These are phyloP conservation scores for Pezicula carpinea DNA, from an alignment of 2,329 filamentous ascomycete species.

Conservation along the genomic window DNA sequence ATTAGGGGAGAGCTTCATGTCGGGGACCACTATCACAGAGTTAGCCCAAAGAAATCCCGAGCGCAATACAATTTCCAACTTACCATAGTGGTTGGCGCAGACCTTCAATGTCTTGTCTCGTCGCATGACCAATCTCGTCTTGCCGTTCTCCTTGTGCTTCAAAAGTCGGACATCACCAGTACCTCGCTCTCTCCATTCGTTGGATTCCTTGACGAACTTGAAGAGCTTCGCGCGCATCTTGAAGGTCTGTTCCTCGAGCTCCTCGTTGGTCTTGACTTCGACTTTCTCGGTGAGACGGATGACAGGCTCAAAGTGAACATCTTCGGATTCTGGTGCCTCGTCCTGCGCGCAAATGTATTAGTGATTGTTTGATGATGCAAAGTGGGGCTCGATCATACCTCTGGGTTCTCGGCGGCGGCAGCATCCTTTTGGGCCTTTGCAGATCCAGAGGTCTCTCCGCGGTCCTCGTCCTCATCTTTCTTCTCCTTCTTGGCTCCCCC, in stretches of 20 bases:
- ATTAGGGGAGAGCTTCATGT: conserved; percentile 98
- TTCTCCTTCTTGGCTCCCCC: conserved; percentile 96
- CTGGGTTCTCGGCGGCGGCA: conserved; percentile 31
- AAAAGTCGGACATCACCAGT: conserved; percentile 94
- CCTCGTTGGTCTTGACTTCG: conserved; percentile 96
- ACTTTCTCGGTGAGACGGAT: conserved; percentile 95
- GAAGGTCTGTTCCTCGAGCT: conserved; percentile 94
- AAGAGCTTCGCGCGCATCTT: conserved; percentile 99
- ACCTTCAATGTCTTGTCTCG: conserved; percentile 99
- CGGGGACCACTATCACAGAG: conserved; percentile 69
- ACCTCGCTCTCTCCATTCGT: conserved; percentile 99
- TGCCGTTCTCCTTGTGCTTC: conserved; percentile 98
- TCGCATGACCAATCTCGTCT: conserved; percentile 97
- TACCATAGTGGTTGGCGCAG: conserved; percentile 99
- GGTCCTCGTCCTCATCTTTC: conserved; percentile 76
- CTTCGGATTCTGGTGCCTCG: conserved; percentile 78
- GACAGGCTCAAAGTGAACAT: conserved; percentile 96
- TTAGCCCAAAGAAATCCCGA: conserved; percentile 11
- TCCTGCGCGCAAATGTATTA: conserved; percentile 41
- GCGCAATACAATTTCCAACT: conserved; percentile 30
- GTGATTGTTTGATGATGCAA: conserved; percentile 2
- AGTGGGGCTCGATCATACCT: conserved; percentile 18
- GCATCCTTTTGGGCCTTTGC: conserved; percentile 70
- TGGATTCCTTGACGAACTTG: conserved; percentile 87
- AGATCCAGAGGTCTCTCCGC: conserved; percentile 82